Evolutionary conservation across 1,284 basidiomycete genomes (phyloP).

Genomic region (Kwoniella shivajii): DNA sequence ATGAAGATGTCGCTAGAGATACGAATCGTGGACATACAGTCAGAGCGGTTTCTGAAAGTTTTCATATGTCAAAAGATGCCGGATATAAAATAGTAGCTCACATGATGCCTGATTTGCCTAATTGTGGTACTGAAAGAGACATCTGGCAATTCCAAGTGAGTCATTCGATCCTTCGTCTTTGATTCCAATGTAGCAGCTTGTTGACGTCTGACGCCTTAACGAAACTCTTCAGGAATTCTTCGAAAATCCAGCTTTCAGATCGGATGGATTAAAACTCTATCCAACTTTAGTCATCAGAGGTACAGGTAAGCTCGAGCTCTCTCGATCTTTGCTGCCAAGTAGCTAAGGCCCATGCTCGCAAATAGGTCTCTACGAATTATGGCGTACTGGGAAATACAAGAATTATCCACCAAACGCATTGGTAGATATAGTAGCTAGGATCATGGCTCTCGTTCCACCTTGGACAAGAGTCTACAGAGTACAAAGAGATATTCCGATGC

Average conservation of each 20-base stretch:
- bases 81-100: conserved; percentile 99
- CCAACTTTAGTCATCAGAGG: conserved; percentile 97
- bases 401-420: conserved; percentile 98
- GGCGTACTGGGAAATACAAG: conserved; percentile 95
- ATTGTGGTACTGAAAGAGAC: conserved; percentile 95
- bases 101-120: conserved; percentile 98
- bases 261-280: conserved; percentile 97
- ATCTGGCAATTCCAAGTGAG: conserved; percentile 94
- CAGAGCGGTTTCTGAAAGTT: conserved; percentile 93
- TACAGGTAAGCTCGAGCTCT: conserved; percentile 57
- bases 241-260: conserved; percentile 96
- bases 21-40: conserved; percentile 99
- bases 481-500: conserved; percentile 93
- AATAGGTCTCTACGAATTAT: conserved; percentile 86
- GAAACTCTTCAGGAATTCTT: conserved; percentile 88
- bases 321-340: not conserved
- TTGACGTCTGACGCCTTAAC: no score
- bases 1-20: conserved; percentile 98
- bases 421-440: conserved; percentile 94
- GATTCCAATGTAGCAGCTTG: no score
- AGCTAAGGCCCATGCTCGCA: conserved; percentile 2
- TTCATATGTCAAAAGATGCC: conserved; percentile 97
- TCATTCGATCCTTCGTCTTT: not conserved
- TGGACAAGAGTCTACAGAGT: conserved; percentile 99
- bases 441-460: conserved; percentile 94